These are phyloP conservation scores for Pichia sp. DNA, from an alignment of 1,139 yeast genomes.

Conservation along the genomic window DNA sequence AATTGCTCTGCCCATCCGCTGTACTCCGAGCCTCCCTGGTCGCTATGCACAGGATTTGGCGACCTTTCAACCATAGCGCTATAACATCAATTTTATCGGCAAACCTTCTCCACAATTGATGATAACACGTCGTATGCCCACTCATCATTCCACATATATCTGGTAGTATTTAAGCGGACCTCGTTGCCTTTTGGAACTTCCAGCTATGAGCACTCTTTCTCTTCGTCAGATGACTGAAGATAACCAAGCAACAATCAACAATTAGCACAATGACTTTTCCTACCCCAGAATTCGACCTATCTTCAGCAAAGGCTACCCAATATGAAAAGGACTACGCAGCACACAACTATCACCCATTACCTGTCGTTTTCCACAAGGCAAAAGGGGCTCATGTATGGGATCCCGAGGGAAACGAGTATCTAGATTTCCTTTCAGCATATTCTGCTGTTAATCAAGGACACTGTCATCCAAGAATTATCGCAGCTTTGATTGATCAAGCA, in stretches of 20 bases:
- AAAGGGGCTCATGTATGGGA: conserved; percentile 96
- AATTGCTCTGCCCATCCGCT: too few relatives aligned
- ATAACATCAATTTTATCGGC: conserved; percentile 1
- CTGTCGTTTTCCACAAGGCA: conserved; percentile 87
- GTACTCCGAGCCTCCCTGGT: too few relatives aligned
- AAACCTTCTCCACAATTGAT: not conserved
- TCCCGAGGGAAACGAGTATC: conserved; percentile 85
- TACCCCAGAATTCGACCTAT: conserved; percentile 35
- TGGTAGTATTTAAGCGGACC: not conserved
- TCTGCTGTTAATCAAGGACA: conserved; percentile 99
- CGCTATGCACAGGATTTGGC: conserved; percentile 15
- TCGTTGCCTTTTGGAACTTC: not conserved
- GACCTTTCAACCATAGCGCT: conserved; percentile 13
- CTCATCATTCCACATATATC: not conserved
- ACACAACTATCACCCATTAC: conserved; percentile 94
- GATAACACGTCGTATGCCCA: not conserved
- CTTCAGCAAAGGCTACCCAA: conserved; percentile 59
- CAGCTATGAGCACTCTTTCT: not conserved
- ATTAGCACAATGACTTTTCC: conserved; percentile 1
- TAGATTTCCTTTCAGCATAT: conserved; percentile 88
- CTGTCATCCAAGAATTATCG: conserved; percentile 89
- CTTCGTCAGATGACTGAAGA: not conserved
- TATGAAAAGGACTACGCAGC: conserved; percentile 84
- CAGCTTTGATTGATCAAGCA: conserved; percentile 85
- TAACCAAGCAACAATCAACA: not conserved